Evolutionary conservation across 352 stramenopile species (phyloP).

Genomic region (Phytophthora pseudosyringae): DNA sequence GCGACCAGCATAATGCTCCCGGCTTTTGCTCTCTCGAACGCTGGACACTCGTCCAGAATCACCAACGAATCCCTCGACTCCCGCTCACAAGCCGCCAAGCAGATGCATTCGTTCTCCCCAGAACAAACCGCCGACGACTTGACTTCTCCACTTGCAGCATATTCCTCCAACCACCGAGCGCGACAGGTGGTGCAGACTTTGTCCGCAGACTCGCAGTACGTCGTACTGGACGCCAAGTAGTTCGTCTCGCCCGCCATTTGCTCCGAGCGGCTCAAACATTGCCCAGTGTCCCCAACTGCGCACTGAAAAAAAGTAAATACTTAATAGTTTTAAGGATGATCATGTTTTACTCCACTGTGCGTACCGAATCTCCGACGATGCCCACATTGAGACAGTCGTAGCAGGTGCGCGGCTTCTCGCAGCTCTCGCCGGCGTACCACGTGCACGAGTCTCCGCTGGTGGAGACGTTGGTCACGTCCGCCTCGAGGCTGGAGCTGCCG

Average conservation of each 20-base stretch:
- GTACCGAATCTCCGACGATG: constrained; percentile 35
- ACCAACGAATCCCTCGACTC: constrained; percentile 25
- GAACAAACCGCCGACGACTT: constrained; percentile 25
- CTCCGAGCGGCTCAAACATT: constrained; percentile 33
- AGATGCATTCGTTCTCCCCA: constrained; percentile 40
- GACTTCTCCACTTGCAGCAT: constrained; percentile 19
- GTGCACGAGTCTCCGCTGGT: constrained; percentile 43
- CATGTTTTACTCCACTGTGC: neutral
- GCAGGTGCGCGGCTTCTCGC: constrained; percentile 39
- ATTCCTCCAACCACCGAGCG: constrained; percentile 30
- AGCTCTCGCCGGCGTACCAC: constrained; percentile 36
- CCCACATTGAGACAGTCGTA: constrained; percentile 49
- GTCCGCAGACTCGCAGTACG: constrained; percentile 56
- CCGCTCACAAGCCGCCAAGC: constrained; percentile 48
- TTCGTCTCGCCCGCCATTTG: constrained; percentile 42
- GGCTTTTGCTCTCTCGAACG: constrained; percentile 21
- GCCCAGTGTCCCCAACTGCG: constrained; percentile 28
- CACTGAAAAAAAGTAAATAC: constrained; percentile 33
- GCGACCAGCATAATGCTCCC: constrained; percentile 29
- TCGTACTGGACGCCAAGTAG: constrained; percentile 46
- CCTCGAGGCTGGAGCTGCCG: constrained; percentile 5
- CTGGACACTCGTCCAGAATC: constrained; percentile 25
- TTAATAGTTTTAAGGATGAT: neutral
- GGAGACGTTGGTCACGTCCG: constrained; percentile 27
- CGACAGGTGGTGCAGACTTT: constrained; percentile 40